Conservation (phyloP, 2,329 filamentous ascomycete genomes). For the Pseudogymnoascus sp. region DNA sequence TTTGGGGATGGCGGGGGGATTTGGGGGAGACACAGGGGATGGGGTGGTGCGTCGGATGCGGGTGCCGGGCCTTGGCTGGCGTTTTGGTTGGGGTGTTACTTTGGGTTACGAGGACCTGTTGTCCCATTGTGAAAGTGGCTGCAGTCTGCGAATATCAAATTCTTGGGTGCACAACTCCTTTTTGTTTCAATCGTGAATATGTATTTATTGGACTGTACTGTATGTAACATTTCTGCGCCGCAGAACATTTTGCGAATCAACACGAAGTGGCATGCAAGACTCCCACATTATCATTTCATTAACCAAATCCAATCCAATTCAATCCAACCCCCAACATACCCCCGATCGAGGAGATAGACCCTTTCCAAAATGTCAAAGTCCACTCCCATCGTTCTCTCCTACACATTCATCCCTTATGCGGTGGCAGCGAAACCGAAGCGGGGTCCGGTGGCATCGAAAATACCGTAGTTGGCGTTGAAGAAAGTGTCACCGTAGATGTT, state of each 20-base stretch:
- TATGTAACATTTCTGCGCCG: not conserved
- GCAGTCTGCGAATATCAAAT: not conserved
- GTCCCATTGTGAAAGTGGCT: not conserved
- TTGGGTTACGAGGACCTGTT: not conserved
- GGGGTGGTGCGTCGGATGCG: not conserved
- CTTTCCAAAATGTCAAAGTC: not conserved
- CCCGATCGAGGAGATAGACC: not conserved
- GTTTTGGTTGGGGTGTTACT: not conserved
- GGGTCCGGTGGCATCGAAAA: slow-evolving; percentile 23
- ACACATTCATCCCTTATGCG: slow-evolving; percentile 12
- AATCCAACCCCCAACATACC: not conserved
- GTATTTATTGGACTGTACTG: not conserved
- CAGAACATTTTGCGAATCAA: not conserved
- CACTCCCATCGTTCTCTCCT: not conserved
- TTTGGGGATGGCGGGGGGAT: not conserved
- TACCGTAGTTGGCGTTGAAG: slow-evolving; percentile 26
- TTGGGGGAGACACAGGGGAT: not conserved
- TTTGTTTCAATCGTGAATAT: not conserved
- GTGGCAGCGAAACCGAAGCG: slow-evolving; percentile 24
- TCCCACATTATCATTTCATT: not conserved
- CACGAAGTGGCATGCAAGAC: not conserved
- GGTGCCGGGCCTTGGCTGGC: not conserved
- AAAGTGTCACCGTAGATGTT: slow-evolving; percentile 29
- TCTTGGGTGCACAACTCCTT: not conserved
- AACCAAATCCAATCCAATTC: not conserved